phyloP scores from a whole-genome alignment of 2,329 filamentous ascomycete species.

The Cladosporium sp. region DNA sequence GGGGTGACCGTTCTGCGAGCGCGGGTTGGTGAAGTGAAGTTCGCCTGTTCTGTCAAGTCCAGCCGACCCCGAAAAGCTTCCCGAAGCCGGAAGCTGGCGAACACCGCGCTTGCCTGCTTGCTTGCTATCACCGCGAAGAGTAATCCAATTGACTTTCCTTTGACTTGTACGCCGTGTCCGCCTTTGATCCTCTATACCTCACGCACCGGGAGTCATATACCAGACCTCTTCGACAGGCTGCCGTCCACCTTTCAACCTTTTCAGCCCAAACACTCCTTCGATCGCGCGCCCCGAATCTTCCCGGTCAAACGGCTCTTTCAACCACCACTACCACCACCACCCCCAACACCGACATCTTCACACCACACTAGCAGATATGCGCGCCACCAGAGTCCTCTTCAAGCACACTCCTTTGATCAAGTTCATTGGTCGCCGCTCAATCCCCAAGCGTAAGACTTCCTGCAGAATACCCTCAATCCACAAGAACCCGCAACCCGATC shows the following conservation, averaged over 20 bases:
- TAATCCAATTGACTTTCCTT: too few species aligned
- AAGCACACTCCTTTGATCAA: conserved; percentile 49
- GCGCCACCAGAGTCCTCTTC: conserved; percentile 43
- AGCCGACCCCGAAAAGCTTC: conserved; percentile 10
- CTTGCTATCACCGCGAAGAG: background rate
- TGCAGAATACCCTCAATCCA: background rate
- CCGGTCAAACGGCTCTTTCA: background rate
- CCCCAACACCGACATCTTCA: too few species aligned
- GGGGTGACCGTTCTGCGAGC: too few species aligned
- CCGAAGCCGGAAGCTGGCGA: conserved; percentile 1
- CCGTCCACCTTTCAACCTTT: background rate
- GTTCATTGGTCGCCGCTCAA: conserved; percentile 47
- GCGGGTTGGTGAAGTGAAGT: background rate
- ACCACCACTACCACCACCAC: background rate
- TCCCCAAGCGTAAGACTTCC: conserved; percentile 38
- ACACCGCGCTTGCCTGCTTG: background rate
- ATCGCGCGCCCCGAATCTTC: background rate
- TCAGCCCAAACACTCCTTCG: background rate
- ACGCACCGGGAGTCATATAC: background rate
- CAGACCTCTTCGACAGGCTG: background rate
- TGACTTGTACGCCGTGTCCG: too few species aligned
- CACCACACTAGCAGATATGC: conserved; percentile 33
- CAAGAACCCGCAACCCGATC: conserved; percentile 6
- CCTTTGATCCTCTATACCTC: too few species aligned
- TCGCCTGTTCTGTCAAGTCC: conserved; percentile 1